These are phyloP conservation scores for Mucor racemosus DNA, from an alignment of 371 early-diverging fungal species.

Conservation along the genomic window DNA sequence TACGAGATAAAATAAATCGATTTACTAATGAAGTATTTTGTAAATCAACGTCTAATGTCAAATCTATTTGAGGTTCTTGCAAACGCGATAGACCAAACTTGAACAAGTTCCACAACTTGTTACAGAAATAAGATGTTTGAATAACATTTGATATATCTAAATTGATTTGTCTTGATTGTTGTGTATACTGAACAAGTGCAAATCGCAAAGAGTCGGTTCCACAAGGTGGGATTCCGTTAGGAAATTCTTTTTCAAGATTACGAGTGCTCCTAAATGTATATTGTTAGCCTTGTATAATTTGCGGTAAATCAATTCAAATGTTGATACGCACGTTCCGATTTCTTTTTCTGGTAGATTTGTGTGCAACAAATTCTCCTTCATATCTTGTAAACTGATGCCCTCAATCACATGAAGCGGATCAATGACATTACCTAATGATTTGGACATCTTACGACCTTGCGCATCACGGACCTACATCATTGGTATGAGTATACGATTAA, in stretches of 20 bases:
- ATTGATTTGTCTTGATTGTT: slow-evolving; percentile 93
- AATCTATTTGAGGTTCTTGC: slow-evolving; percentile 27
- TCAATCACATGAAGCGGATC: slow-evolving; percentile 97
- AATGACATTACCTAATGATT: slow-evolving; percentile 97
- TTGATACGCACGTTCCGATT: slow-evolving; percentile 61
- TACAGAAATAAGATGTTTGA: slow-evolving; percentile 94
- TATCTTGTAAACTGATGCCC: slow-evolving; percentile 71
- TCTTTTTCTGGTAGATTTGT: slow-evolving; percentile 89
- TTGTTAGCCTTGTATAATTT: not conserved
- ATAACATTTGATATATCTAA: slow-evolving; percentile 94
- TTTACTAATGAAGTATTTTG: slow-evolving; percentile 73
- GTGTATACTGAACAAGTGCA: slow-evolving; percentile 87
- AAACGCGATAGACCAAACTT: slow-evolving; percentile 71
- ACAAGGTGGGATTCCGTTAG: slow-evolving; percentile 94
- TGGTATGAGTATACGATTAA: not conserved
- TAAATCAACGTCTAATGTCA: not conserved
- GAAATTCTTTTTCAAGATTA: slow-evolving; percentile 86
- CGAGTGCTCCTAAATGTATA: slow-evolving; percentile 51
- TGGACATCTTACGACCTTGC: slow-evolving; percentile 98
- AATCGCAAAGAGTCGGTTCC: slow-evolving; percentile 98
- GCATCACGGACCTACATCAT: slow-evolving; percentile 83
- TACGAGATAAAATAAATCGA: slow-evolving; percentile 84
- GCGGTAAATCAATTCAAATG: not conserved
- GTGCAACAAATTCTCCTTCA: slow-evolving; percentile 70
- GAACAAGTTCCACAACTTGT: slow-evolving; percentile 98